These are phyloP conservation scores for Schoenoplectus tabernaemontani DNA, from an alignment of 202 grass and related monocot species.

Conservation along the genomic window DNA sequence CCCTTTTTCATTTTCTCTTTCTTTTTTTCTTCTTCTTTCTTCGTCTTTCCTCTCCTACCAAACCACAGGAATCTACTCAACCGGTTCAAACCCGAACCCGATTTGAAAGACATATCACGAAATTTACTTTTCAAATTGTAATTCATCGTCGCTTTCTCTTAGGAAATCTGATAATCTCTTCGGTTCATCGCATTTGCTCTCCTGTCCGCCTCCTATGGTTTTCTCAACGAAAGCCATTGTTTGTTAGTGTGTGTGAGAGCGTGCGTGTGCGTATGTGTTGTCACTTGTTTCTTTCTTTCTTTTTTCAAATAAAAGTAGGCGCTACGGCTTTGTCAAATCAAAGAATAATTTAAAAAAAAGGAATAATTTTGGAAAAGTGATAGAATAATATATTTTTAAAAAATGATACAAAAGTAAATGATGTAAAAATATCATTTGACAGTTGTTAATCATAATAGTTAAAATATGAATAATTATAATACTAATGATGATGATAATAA, in stretches of 20 bases:
- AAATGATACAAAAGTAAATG: no score
- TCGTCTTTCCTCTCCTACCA: not conserved
- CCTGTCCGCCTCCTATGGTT: not conserved
- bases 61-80: not conserved
- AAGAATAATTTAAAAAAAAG: no score
- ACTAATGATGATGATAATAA: no score
- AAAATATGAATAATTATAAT: no score
- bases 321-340: no score
- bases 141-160: conserved; percentile 7
- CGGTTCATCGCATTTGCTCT: not conserved
- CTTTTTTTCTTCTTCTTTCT: not conserved
- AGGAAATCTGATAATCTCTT: conserved; percentile 25
- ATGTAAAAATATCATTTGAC: no score
- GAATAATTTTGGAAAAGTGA: no score
- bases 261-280: not conserved
- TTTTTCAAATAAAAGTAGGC: conserved; percentile 8
- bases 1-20: not conserved
- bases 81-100: not conserved
- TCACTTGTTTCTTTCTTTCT: not conserved
- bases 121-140: conserved; percentile 6
- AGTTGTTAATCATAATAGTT: no score
- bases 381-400: no score
- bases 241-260: not conserved
- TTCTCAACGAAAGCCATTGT: not conserved
- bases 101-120: not conserved